Conservation (phyloP, 805 yeast species). For the Hanseniaspora clermontiae region DNA sequence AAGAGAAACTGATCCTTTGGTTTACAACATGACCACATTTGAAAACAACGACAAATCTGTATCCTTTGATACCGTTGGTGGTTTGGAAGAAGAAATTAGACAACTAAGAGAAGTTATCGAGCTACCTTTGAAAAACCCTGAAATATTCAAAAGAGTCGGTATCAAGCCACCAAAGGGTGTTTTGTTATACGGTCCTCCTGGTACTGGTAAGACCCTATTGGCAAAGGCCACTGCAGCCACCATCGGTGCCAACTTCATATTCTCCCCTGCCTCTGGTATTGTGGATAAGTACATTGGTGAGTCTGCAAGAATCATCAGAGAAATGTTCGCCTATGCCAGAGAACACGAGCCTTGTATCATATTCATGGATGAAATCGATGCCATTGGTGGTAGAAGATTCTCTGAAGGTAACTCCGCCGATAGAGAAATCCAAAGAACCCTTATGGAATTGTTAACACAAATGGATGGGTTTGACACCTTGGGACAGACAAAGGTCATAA, state of each 20-base stretch:
- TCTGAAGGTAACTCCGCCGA: slow-evolving; percentile 98
- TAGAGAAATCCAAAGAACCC: slow-evolving; percentile 93
- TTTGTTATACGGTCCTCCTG: slow-evolving; percentile 92
- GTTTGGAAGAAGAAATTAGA: slow-evolving; percentile 86
- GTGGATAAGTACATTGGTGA: slow-evolving; percentile 98
- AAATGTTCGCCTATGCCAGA: slow-evolving; percentile 94
- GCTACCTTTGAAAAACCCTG: slow-evolving; percentile 92
- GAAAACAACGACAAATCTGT: slow-evolving; percentile 89
- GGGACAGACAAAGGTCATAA: slow-evolving; percentile 92
- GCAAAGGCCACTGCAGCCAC: slow-evolving; percentile 99
- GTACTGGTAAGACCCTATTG: slow-evolving; percentile 90
- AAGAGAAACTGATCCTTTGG: slow-evolving; percentile 95
- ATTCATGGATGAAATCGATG: slow-evolving; percentile 97
- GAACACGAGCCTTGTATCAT: slow-evolving; percentile 98
- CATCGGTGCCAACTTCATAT: slow-evolving; percentile 92
- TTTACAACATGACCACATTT: slow-evolving; percentile 94
- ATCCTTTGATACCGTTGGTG: slow-evolving; percentile 81
- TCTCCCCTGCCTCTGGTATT: slow-evolving; percentile 96
- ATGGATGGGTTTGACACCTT: slow-evolving; percentile 97
- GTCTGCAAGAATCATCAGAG: slow-evolving; percentile 89
- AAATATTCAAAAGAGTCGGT: slow-evolving; percentile 86
- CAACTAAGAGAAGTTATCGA: slow-evolving; percentile 96
- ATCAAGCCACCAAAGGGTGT: slow-evolving; percentile 99
- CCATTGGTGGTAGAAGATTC: slow-evolving; percentile 96
- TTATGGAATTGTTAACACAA: slow-evolving; percentile 92